Percentiles rank a stretch among this genome's conserved stretches.
Conservation (phyloP, 108 stramenopile genomes). For the Skeletonema grethae region DNA sequence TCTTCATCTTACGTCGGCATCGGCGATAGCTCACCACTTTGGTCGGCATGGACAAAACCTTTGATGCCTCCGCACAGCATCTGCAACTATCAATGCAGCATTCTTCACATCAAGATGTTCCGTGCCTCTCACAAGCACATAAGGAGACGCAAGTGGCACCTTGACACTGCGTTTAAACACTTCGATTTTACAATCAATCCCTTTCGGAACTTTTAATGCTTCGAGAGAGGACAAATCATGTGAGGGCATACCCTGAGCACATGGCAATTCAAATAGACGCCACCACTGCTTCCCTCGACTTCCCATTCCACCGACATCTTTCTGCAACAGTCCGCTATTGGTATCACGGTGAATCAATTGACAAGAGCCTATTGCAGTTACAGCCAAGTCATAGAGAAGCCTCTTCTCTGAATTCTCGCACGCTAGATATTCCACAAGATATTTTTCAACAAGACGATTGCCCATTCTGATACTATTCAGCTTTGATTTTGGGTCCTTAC, state of each 20-base stretch:
- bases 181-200: background rate
- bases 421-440: background rate
- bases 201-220: background rate
- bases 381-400: background rate
- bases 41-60: background rate
- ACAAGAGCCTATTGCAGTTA: background rate
- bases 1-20: too few relatives aligned
- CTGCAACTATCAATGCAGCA: background rate
- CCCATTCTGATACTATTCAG: background rate
- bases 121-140: background rate
- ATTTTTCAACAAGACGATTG: background rate
- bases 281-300: background rate
- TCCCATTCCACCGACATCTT: too few relatives aligned
- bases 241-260: background rate
- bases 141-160: background rate
- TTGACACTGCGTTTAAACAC: background rate
- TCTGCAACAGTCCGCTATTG: too few relatives aligned
- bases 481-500: background rate
- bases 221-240: background rate
- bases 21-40: background rate
- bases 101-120: background rate
- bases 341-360: too few relatives aligned
- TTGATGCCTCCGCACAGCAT: background rate
- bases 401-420: background rate
- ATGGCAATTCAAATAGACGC: background rate